Evolutionary conservation across 192 early-diverging fungal species (phyloP).

Genomic region (Entophlyctis helioformis): DNA sequence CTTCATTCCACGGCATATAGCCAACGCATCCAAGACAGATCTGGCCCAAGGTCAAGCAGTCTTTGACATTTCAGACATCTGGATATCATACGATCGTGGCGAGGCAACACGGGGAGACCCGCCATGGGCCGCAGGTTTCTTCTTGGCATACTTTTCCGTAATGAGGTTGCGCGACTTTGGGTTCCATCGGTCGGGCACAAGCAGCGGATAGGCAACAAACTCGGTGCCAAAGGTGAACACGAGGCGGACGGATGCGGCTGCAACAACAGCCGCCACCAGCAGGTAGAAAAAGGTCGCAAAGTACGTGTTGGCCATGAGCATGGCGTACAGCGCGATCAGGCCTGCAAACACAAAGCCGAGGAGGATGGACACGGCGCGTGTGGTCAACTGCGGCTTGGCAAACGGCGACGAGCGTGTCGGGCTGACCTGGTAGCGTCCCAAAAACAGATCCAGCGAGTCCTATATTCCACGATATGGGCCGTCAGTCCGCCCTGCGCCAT

Average conservation of each 20-base stretch:
- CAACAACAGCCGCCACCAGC: slow-evolving; percentile 7
- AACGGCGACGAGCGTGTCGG: slow-evolving; percentile 11
- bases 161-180: too few species aligned
- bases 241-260: slow-evolving; percentile 6
- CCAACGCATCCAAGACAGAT: too few species aligned
- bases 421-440: slow-evolving; percentile 49
- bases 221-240: slow-evolving; percentile 25
- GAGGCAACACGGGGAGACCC: too few species aligned
- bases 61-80: too few species aligned
- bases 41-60: too few species aligned
- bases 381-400: background rate
- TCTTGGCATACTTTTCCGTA: too few species aligned
- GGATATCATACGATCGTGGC: too few species aligned
- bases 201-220: too few species aligned
- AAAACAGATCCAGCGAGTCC: slow-evolving; percentile 83
- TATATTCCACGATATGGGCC: background rate
- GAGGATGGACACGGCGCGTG: background rate
- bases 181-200: too few species aligned
- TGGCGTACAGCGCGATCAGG: background rate
- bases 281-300: slow-evolving; percentile 2
- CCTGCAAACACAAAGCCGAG: background rate
- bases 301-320: background rate
- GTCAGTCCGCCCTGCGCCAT: background rate
- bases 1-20: too few species aligned
- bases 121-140: too few species aligned